Conservation (phyloP, 2,329 filamentous ascomycete species). For the Pestalotiopsis sp. region DNA sequence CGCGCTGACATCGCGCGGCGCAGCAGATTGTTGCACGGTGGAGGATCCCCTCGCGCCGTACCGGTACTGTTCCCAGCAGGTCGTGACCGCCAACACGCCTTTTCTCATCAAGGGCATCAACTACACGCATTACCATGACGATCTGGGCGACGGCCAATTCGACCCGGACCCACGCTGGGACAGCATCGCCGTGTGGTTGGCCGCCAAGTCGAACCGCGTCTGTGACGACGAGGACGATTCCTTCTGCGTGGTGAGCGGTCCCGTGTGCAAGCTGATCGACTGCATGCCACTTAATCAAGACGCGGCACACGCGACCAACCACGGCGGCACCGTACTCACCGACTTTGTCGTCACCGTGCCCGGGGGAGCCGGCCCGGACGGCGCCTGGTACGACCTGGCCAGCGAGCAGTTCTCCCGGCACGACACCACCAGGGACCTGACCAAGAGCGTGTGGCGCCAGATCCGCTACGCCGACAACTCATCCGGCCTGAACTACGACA, state of each 20-base stretch:
- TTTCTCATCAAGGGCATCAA: conserved; percentile 15
- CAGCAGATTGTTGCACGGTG: conserved; percentile 9
- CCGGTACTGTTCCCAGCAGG: conserved; percentile 11
- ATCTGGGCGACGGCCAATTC: conserved; percentile 12
- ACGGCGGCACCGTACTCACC: conserved; percentile 2
- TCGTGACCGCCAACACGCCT: conserved; percentile 2
- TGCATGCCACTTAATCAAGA: conserved; percentile 15
- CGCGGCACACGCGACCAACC: conserved; percentile 3
- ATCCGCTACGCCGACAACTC: neutral
- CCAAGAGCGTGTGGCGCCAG: conserved; percentile 7
- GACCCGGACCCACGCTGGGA: conserved; percentile 12
- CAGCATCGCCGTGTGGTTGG: conserved; percentile 9
- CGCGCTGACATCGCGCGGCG: neutral
- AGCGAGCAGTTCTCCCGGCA: conserved; percentile 12
- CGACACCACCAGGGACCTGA: conserved; percentile 8
- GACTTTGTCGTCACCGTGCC: conserved; percentile 8
- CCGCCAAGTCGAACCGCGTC: neutral
- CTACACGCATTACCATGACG: conserved; percentile 16
- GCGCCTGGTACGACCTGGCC: conserved; percentile 14
- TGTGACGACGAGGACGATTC: conserved; percentile 9
- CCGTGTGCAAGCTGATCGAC: conserved; percentile 17
- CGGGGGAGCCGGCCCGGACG: conserved; percentile 10
- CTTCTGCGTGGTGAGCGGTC: conserved; percentile 8
- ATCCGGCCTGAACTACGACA: conserved; percentile 14
- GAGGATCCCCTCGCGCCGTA: conserved; percentile 11